Conservation (phyloP, 768 basidiomycete genomes). For the Porphyrellus cyaneotinctus region DNA sequence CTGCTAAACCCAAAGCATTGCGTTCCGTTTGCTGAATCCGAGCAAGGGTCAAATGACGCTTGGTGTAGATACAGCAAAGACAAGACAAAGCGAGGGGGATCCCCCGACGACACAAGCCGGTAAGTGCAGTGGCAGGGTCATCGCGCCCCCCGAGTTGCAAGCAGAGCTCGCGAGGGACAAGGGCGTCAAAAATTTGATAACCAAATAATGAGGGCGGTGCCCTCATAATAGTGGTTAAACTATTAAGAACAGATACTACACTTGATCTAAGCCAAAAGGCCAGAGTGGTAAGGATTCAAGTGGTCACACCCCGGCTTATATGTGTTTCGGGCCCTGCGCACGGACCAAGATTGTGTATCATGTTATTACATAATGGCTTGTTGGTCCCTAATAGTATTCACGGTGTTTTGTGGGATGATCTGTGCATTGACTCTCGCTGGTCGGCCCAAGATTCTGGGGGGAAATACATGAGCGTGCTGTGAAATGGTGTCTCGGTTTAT, state of each 20-base stretch:
- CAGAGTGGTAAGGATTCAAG: constrained; percentile 27
- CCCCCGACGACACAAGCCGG: constrained; percentile 63
- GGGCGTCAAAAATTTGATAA: constrained; percentile 44
- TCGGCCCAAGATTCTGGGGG: too few species aligned
- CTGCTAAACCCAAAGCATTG: background rate
- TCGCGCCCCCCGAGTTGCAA: constrained; percentile 39
- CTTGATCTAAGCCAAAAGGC: constrained; percentile 75
- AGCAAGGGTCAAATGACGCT: background rate
- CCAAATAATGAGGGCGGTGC: constrained; percentile 51
- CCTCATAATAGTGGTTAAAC: constrained; percentile 55
- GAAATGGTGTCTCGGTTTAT: too few species aligned
- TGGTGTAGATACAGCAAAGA: background rate
- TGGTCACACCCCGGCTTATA: background rate
- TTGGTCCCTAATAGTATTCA: too few species aligned
- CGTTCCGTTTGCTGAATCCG: background rate
- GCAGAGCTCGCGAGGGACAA: constrained; percentile 33
- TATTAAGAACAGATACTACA: constrained; percentile 75
- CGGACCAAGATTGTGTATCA: constrained; percentile 10
- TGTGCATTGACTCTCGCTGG: too few species aligned
- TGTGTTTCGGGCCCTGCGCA: background rate
- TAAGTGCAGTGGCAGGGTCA: constrained; percentile 39
- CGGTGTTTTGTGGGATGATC: too few species aligned
- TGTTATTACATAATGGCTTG: too few species aligned
- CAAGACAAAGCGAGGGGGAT: constrained; percentile 24
- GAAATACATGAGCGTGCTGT: too few species aligned